Percentiles rank a stretch among this genome's conserved stretches.
Evolutionary conservation across 2,329 filamentous ascomycete genomes (phyloP).

Genomic region (Penicillium glabrum): DNA sequence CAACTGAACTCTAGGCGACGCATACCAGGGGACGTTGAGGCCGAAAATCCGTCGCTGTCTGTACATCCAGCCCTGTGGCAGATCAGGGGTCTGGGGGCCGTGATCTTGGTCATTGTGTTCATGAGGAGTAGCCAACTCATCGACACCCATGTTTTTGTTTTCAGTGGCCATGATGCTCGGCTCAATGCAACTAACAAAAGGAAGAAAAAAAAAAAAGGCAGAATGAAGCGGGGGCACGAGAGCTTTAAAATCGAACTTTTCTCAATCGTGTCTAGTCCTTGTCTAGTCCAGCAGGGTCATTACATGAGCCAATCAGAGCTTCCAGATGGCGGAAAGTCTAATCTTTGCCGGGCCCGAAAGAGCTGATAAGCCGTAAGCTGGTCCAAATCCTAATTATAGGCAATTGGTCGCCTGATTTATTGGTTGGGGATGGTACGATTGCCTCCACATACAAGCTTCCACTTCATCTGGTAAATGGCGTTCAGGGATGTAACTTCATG

Average conservation of each 20-base stretch:
- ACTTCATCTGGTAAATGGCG: not conserved
- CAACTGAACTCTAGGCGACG: conserved; percentile 68
- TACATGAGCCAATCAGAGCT: not conserved
- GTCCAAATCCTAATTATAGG: not conserved
- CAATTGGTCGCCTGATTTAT: not conserved
- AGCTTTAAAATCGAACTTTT: not conserved
- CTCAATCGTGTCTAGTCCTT: not conserved
- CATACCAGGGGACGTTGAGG: conserved; percentile 61
- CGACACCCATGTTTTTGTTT: not conserved
- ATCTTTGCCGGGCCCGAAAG: not conserved
- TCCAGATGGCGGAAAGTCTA: not conserved
- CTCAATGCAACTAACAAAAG: not conserved
- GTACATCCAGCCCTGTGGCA: conserved; percentile 52
- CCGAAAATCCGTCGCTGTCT: conserved; percentile 50
- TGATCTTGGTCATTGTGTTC: not conserved
- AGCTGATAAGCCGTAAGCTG: conserved; percentile 1
- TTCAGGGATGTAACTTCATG: not conserved
- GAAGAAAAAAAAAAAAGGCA: not conserved
- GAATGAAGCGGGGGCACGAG: not conserved
- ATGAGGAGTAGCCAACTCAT: not conserved
- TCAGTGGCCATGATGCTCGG: not conserved
- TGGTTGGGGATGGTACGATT: not conserved
- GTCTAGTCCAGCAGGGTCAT: not conserved
- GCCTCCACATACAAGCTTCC: not conserved
- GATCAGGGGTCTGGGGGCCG: not conserved